Percentiles rank a stretch among this genome's conserved stretches.
These are phyloP conservation scores for Cryptococcus sp. DNA, from an alignment of 1,284 basidiomycete species.

Conservation along the genomic window DNA sequence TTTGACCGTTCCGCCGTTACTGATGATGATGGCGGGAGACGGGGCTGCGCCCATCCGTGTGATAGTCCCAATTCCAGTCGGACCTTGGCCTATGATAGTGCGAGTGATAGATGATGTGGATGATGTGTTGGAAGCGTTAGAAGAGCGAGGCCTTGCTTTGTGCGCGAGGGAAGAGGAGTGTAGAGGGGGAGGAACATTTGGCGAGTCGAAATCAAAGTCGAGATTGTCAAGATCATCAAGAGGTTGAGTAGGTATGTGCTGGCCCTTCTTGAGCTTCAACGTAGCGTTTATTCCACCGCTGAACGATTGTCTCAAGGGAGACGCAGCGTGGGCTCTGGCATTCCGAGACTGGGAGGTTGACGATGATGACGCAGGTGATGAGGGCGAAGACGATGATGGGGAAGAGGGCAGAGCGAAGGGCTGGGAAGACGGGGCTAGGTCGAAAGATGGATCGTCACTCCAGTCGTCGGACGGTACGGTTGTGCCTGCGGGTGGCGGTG, in stretches of 20 bases:
- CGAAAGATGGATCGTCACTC: conserved; percentile 46
- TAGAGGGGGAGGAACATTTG: conserved; percentile 16
- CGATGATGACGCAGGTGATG: conserved; percentile 16
- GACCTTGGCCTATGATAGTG: conserved; percentile 37
- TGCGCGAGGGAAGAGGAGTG: not conserved
- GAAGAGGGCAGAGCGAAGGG: conserved; percentile 18
- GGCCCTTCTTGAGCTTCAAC: conserved; percentile 14
- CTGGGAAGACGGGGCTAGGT: conserved; percentile 26
- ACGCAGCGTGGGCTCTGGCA: conserved; percentile 20
- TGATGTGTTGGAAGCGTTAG: conserved; percentile 12
- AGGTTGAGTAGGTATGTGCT: not conserved
- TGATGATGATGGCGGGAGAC: conserved; percentile 7
- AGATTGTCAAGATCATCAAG: conserved; percentile 7
- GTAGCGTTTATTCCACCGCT: not conserved
- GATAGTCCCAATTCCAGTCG: conserved; percentile 42
- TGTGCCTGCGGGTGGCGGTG: conserved; percentile 29
- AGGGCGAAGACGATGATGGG: conserved; percentile 22
- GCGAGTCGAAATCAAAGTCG: conserved; percentile 17
- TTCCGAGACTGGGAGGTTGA: conserved; percentile 4
- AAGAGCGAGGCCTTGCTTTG: conserved; percentile 3
- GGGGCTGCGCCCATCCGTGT: conserved; percentile 31
- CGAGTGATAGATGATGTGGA: conserved; percentile 22
- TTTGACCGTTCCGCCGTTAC: conserved; percentile 26
- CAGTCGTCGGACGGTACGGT: conserved; percentile 42
- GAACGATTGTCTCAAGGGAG: conserved; percentile 33